Conservation (phyloP, 306 rosid species). For the barrel medic (Medicago truncatula) region DNA sequence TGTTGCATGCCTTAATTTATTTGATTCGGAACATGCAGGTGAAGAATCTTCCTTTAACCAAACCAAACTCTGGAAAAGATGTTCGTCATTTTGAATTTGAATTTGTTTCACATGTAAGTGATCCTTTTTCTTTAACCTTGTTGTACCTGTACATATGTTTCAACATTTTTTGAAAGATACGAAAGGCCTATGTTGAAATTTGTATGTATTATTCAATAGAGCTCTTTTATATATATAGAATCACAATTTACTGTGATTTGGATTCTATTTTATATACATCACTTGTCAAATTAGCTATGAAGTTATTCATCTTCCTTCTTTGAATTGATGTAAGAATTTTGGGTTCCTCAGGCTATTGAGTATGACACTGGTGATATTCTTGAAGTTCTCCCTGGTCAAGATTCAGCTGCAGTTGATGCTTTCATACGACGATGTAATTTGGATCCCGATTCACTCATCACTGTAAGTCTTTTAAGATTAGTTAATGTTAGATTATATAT, state of each 20-base stretch:
- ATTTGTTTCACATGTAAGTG: slow-evolving; percentile 73
- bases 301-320: slow-evolving; percentile 15
- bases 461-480: slow-evolving; percentile 59
- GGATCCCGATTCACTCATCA: slow-evolving; percentile 80
- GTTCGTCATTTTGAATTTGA: slow-evolving; percentile 89
- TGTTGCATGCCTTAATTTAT: slow-evolving; percentile 15
- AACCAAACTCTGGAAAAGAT: slow-evolving; percentile 68
- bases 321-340: slow-evolving; percentile 24
- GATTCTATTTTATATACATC: too few species aligned
- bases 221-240: not conserved
- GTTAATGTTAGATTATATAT: not conserved
- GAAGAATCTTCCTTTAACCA: slow-evolving; percentile 72
- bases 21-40: slow-evolving; percentile 56
- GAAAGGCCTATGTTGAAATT: not conserved
- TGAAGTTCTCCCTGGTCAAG: slow-evolving; percentile 87
- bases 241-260: not conserved
- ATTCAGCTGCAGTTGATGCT: slow-evolving; percentile 68
- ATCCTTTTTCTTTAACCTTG: slow-evolving; percentile 35
- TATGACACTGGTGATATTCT: slow-evolving; percentile 78
- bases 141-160: slow-evolving; percentile 19
- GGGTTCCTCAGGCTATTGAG: slow-evolving; percentile 57
- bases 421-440: slow-evolving; percentile 73
- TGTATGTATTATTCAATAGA: not conserved
- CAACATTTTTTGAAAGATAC: not conserved
- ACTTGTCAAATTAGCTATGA: not conserved